Conservation (phyloP, 2,329 filamentous ascomycete species). For the Fusarium verticillioides region DNA sequence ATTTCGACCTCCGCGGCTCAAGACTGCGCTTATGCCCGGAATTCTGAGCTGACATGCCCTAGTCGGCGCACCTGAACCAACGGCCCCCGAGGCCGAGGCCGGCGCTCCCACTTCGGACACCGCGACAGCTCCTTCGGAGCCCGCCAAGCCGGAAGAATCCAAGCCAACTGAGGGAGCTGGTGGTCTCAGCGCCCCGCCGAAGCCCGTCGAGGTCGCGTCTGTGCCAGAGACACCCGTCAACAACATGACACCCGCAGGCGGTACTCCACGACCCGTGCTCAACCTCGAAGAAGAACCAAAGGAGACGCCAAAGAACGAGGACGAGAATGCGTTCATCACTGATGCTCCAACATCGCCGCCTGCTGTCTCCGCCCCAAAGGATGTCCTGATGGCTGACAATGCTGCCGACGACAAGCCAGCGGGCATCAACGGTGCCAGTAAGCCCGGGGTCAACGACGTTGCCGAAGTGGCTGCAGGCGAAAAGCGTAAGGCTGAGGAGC, state of each 20-base stretch:
- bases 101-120: slow-evolving; percentile 44
- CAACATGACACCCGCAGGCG: slow-evolving; percentile 49
- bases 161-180: slow-evolving; percentile 28
- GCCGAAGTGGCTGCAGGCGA: slow-evolving; percentile 40
- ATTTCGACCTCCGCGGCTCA: background rate
- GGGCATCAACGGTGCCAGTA: slow-evolving; percentile 33
- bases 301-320: slow-evolving; percentile 40
- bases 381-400: slow-evolving; percentile 29
- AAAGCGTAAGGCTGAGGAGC: slow-evolving; percentile 56
- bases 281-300: slow-evolving; percentile 47
- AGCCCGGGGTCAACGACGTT: slow-evolving; percentile 31
- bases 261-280: slow-evolving; percentile 50
- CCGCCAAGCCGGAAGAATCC: slow-evolving; percentile 36
- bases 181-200: slow-evolving; percentile 40
- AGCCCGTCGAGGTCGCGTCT: slow-evolving; percentile 51
- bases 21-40: background rate
- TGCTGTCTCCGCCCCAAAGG: slow-evolving; percentile 33
- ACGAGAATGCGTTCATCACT: slow-evolving; percentile 41
- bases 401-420: slow-evolving; percentile 20
- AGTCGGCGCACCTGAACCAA: slow-evolving; percentile 48
- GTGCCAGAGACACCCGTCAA: slow-evolving; percentile 53
- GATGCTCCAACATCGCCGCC: slow-evolving; percentile 41
- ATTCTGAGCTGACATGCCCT: slow-evolving; percentile 23
- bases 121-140: slow-evolving; percentile 36
- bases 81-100: slow-evolving; percentile 45